Evolutionary conservation across 768 basidiomycete species (phyloP).

Genomic region (Tulasnella sp.): DNA sequence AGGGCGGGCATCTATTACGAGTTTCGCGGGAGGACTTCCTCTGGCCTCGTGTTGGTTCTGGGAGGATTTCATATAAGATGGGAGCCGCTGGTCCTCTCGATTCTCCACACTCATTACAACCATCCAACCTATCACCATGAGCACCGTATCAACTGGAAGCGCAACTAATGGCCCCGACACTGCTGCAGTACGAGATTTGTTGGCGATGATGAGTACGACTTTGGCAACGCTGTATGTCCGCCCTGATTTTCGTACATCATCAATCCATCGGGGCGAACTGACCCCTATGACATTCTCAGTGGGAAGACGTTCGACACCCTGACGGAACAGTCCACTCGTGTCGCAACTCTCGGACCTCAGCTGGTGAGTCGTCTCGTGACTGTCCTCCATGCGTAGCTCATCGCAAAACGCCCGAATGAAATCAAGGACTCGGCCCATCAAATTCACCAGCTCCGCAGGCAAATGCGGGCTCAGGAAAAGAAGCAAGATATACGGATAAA

Average conservation of each 20-base stretch:
- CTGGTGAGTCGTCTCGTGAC: slow-evolving; percentile 43
- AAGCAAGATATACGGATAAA: slow-evolving; percentile 35
- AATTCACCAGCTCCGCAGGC: slow-evolving; percentile 42
- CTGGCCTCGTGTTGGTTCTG: neutral
- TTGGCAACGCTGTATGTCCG: slow-evolving; percentile 37
- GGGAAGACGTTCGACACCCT: slow-evolving; percentile 46
- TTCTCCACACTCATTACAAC: neutral
- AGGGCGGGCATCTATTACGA: neutral
- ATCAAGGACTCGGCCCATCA: slow-evolving; percentile 33
- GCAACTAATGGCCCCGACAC: slow-evolving; percentile 38
- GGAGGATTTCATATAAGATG: slow-evolving; percentile 10
- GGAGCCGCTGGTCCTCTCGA: neutral
- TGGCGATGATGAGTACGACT: slow-evolving; percentile 46
- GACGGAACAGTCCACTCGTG: slow-evolving; percentile 44
- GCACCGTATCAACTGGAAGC: neutral
- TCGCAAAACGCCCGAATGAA: neutral
- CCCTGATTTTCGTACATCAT: neutral
- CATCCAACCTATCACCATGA: neutral
- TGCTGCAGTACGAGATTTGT: slow-evolving; percentile 44
- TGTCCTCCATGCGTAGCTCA: slow-evolving; percentile 21
- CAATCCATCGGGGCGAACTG: neutral
- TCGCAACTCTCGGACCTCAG: slow-evolving; percentile 45
- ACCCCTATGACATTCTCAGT: neutral
- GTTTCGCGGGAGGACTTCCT: neutral
- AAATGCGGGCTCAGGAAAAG: slow-evolving; percentile 36